phyloP scores from a whole-genome alignment of 2,329 filamentous ascomycete species.

The Neoascochyta sp. region DNA sequence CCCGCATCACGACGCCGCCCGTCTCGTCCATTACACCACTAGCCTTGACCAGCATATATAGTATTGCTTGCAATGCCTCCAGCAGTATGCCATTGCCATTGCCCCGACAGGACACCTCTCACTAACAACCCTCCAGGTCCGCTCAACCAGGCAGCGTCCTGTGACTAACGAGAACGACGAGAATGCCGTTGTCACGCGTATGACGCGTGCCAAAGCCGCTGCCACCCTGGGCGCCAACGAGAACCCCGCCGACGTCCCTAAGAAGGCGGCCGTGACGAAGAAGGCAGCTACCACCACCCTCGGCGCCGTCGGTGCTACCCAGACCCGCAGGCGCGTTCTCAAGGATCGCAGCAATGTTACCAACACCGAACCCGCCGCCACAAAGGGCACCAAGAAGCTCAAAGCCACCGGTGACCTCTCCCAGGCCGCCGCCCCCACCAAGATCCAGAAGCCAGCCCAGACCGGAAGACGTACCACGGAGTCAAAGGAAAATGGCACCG shows the following conservation, averaged over 20 bases:
- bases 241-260: conserved; percentile 55
- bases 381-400: conserved; percentile 66
- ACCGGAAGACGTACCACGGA: conserved; percentile 31
- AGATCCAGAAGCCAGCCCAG: conserved; percentile 68
- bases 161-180: conserved; percentile 93
- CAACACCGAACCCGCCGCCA: conserved; percentile 60
- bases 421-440: conserved; percentile 71
- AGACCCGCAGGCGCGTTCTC: conserved; percentile 73
- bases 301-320: conserved; percentile 45
- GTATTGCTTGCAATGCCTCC: conserved; percentile 53
- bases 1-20: conserved; percentile 23
- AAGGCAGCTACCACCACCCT: conserved; percentile 41
- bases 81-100: conserved; percentile 45
- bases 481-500: too few relatives aligned
- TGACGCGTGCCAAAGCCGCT: conserved; percentile 90
- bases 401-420: conserved; percentile 58
- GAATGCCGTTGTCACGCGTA: conserved; percentile 71
- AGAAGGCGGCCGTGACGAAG: conserved; percentile 46
- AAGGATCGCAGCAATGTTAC: conserved; percentile 94
- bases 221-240: conserved; percentile 54
- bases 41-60: conserved; percentile 37
- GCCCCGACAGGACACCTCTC: conserved; percentile 6
- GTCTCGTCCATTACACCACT: conserved; percentile 21
- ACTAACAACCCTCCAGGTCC: conserved; percentile 56
- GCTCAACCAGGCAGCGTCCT: conserved; percentile 68